These are phyloP conservation scores for Pezizomycotina sp. DNA, from an alignment of 2,329 filamentous ascomycete species.

Conservation along the genomic window DNA sequence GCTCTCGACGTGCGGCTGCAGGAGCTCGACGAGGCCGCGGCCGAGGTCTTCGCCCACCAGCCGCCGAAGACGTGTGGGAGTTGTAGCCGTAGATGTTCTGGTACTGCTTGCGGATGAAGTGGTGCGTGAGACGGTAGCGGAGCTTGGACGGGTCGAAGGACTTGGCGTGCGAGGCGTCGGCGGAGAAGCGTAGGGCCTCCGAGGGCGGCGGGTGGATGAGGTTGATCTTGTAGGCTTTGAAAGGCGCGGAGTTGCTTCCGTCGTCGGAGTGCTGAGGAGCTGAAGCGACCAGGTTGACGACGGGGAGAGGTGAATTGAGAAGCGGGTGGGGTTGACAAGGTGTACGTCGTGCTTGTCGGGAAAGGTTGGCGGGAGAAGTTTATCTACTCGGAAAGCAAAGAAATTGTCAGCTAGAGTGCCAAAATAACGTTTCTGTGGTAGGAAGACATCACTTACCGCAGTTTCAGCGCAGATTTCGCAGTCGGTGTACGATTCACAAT, in stretches of 20 bases:
- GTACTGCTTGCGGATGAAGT: conserved; percentile 14
- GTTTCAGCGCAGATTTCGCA: too few relatives aligned
- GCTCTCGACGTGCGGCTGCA: conserved; percentile 13
- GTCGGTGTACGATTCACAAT: too few relatives aligned
- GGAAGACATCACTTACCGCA: too few relatives aligned
- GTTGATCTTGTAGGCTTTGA: conserved; percentile 17
- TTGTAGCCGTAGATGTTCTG: conserved; percentile 18
- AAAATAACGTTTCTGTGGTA: too few relatives aligned
- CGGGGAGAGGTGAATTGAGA: conserved; percentile 14
- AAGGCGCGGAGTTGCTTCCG: conserved; percentile 3
- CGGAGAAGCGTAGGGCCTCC: conserved; percentile 6
- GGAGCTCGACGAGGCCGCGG: conserved; percentile 10
- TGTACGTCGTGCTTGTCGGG: neutral
- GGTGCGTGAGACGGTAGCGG: conserved; percentile 16
- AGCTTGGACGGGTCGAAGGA: conserved; percentile 15
- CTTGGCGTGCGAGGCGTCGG: conserved; percentile 11
- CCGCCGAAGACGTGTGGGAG: conserved; percentile 8
- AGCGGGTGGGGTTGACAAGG: conserved; percentile 9
- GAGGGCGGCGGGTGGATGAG: conserved; percentile 13
- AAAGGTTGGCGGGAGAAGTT: too few relatives aligned
- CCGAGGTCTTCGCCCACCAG: conserved; percentile 10
- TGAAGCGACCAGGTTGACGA: conserved; percentile 12
- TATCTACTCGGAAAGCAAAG: too few relatives aligned
- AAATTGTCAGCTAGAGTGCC: too few relatives aligned
- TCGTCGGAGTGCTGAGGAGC: conserved; percentile 4